Evolutionary conservation across 106 monocot species (phyloP).

Genomic region (Gastrodia elata): DNA sequence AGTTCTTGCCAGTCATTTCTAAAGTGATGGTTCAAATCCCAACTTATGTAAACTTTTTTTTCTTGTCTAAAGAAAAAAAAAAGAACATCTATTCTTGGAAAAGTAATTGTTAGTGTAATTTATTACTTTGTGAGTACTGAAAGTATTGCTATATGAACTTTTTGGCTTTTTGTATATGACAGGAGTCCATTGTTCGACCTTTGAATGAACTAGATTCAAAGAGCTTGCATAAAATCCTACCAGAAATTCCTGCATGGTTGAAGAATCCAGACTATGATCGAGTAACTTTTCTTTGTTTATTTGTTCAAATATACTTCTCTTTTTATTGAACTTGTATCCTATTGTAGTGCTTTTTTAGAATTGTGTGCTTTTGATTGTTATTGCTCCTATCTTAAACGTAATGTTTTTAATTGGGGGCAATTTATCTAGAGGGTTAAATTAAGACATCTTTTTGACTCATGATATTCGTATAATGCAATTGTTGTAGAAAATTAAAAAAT

Average conservation of each 20-base stretch:
- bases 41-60: too few species aligned
- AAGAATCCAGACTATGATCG: constrained; percentile 80
- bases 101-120: not conserved
- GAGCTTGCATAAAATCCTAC: constrained; percentile 32
- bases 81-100: too few species aligned
- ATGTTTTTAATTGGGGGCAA: not conserved
- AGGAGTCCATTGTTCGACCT: constrained; percentile 50
- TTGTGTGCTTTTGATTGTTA: not conserved
- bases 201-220: constrained; percentile 59
- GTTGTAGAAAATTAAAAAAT: not conserved
- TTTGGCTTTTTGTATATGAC: constrained; percentile 6
- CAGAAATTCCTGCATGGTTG: constrained; percentile 70
- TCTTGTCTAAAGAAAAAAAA: too few species aligned
- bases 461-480: not conserved
- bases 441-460: not conserved
- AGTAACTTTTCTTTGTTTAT: constrained; percentile 21
- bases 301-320: not conserved
- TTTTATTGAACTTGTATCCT: not conserved
- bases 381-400: too few species aligned
- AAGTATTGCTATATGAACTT: not conserved
- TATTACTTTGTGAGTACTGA: not conserved
- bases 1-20: too few species aligned
- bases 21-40: too few species aligned
- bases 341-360: not conserved
- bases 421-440: too few species aligned